These are phyloP conservation scores for Blastobotrys serpentis DNA, from an alignment of 1,139 yeast genomes.

Conservation along the genomic window DNA sequence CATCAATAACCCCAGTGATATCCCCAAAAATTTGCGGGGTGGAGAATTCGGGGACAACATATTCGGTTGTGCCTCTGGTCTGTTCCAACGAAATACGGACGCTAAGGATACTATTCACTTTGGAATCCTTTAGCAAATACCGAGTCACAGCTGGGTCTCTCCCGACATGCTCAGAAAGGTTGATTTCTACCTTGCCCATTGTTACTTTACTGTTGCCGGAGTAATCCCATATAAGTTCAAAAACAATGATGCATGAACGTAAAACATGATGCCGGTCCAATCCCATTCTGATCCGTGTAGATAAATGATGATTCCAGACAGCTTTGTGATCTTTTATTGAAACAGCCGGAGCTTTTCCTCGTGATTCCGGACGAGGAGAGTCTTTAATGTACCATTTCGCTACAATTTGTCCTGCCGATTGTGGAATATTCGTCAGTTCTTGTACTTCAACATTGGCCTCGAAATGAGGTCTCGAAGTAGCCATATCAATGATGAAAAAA, in stretches of 20 bases:
- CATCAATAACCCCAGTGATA: constrained; percentile 37
- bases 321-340: constrained; percentile 51
- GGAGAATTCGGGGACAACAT: constrained; percentile 33
- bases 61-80: constrained; percentile 45
- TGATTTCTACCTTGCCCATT: constrained; percentile 66
- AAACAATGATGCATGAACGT: constrained; percentile 31
- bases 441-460: constrained; percentile 57
- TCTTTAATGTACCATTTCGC: constrained; percentile 59
- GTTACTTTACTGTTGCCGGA: constrained; percentile 39
- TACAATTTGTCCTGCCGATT: constrained; percentile 65
- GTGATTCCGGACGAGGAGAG: constrained; percentile 42
- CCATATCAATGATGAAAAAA: too few relatives aligned
- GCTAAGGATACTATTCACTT: constrained; percentile 74
- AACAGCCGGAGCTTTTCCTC: constrained; percentile 48
- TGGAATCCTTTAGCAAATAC: constrained; percentile 71
- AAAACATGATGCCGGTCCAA: constrained; percentile 40
- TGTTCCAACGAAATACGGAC: constrained; percentile 48
- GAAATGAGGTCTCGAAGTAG: constrained; percentile 48
- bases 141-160: constrained; percentile 55
- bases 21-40: constrained; percentile 38
- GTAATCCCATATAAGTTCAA: constrained; percentile 42
- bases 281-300: constrained; percentile 43
- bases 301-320: constrained; percentile 46
- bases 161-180: constrained; percentile 70
- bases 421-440: constrained; percentile 80